Base-by-base conservation (phyloP, 2,329 filamentous ascomycete genomes). In the Coleophoma eucalyptorum region DNA sequence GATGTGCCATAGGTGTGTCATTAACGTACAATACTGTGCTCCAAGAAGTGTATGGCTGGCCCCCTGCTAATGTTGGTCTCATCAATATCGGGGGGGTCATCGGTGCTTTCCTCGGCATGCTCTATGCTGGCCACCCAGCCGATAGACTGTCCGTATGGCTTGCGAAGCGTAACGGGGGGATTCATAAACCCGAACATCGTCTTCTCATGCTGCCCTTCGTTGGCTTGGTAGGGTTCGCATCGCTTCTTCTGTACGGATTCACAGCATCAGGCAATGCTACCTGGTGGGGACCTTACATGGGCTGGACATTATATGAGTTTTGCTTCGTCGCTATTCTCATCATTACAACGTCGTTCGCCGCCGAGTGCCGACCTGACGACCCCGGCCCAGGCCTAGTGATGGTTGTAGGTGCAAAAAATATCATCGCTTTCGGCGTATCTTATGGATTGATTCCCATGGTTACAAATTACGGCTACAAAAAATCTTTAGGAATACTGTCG, bases 1-100 rank as follows among this genome's bases (percentile, higher is more conserved):
- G 67, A 4, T 62, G 59, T n/a, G 62, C 59, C 18, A 66, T 72
- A 20, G 66, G 65, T 20, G 70, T 72, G 52, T 67, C 66, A 1
- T 57, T 72, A 8, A 68, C 66, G 1, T 72, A 73, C 52, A 62
- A 67, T 49, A 59, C 65, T 1, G 64, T 73, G 3, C 59, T 72
- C 5, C 55, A 63, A n/a, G 49, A 58, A 18, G 57, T 53, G 32
- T 72, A 69, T 48, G 55, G 61, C 49, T 72, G 70, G 69, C 38
- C 59, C 54, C 54, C 46, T 35, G 51, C 54, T 38, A 49, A 55
- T 31, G 44, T 46, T 13, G 44, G 44, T 37, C 31, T 46, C 21
- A 46, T 46, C 21, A 46, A 46, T 19, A 34, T 46, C 21, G 44
- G 44, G 6, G 44, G 21, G 6, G 18, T 46, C 32, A 11, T 35